A percentile compares a stretch with the other conserved stretches of the same genome.
Conservation (phyloP, 768 basidiomycete genomes). For the Agaricus sinodeliciosus region DNA sequence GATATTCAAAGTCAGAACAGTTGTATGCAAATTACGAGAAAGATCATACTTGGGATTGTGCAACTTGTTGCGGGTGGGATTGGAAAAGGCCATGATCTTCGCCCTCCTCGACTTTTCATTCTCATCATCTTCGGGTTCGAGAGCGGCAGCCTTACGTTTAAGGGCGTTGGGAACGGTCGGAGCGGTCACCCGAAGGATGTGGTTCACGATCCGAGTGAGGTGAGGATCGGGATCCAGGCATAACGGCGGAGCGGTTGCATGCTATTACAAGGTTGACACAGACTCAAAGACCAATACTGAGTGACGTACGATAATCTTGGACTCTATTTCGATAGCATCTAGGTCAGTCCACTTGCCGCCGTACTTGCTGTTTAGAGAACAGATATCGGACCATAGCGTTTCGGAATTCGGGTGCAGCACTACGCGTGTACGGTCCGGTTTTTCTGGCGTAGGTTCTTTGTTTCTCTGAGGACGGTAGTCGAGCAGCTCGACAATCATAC, state of each 20-base stretch:
- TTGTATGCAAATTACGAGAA: slow-evolving; percentile 1
- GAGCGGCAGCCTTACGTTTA: slow-evolving; percentile 66
- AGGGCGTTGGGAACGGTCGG: slow-evolving; percentile 68
- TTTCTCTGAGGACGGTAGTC: slow-evolving; percentile 61
- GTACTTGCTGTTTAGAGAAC: slow-evolving; percentile 53
- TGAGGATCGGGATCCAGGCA: slow-evolving; percentile 79
- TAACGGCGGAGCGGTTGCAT: slow-evolving; percentile 68
- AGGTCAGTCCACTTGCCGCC: slow-evolving; percentile 61
- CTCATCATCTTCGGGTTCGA: slow-evolving; percentile 73
- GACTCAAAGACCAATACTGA: slow-evolving; percentile 5
- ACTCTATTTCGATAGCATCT: slow-evolving; percentile 69
- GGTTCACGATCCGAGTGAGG: slow-evolving; percentile 70
- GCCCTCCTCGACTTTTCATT: slow-evolving; percentile 63
- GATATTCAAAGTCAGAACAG: background rate
- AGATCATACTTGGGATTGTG: slow-evolving; percentile 43
- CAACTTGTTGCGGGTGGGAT: slow-evolving; percentile 44
- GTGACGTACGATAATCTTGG: slow-evolving; percentile 58
- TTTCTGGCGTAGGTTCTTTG: slow-evolving; percentile 52
- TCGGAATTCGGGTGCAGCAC: slow-evolving; percentile 75
- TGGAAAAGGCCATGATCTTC: slow-evolving; percentile 79
- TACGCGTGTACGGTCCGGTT: slow-evolving; percentile 59
- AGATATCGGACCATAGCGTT: slow-evolving; percentile 75
- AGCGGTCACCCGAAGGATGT: slow-evolving; percentile 63
- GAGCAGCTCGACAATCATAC: slow-evolving; percentile 78
- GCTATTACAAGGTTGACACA: slow-evolving; percentile 29